These are phyloP conservation scores for Tarenaya hassleriana DNA, from an alignment of 345 rosid genomes.

Conservation along the genomic window DNA sequence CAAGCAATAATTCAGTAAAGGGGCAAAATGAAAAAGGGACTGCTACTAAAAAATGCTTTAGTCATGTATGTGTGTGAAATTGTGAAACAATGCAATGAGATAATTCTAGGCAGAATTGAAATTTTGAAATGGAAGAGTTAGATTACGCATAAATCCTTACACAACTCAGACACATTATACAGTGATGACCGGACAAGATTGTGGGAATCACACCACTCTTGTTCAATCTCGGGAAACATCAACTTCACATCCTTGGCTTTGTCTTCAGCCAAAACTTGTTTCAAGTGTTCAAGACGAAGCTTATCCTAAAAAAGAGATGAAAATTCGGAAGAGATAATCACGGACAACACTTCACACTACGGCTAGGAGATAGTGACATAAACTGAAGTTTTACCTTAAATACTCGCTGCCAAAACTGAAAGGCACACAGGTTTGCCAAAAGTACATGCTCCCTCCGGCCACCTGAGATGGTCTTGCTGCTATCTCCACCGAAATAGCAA, in stretches of 20 bases:
- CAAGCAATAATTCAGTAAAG: constrained; percentile 6
- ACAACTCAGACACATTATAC: constrained; percentile 62
- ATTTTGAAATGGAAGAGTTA: constrained; percentile 11
- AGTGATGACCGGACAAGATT: constrained; percentile 65
- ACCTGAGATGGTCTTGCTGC: constrained; percentile 32
- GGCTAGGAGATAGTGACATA: constrained; percentile 7
- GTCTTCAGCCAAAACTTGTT: constrained; percentile 34
- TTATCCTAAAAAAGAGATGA: constrained; percentile 48
- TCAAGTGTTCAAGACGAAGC: constrained; percentile 62
- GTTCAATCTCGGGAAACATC: constrained; percentile 51
- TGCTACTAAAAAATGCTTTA: neutral
- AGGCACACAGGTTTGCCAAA: constrained; percentile 71
- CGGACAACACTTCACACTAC: constrained; percentile 2
- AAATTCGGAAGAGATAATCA: constrained; percentile 22
- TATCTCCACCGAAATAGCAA: constrained; percentile 45
- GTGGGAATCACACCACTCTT: constrained; percentile 88
- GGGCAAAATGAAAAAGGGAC: constrained; percentile 6
- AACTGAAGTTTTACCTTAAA: constrained; percentile 48
- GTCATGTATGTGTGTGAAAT: neutral
- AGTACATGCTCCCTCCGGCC: constrained; percentile 56
- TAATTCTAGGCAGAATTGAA: constrained; percentile 5
- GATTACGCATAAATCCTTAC: constrained; percentile 38
- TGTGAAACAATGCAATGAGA: too few species aligned
- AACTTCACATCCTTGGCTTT: constrained; percentile 33
- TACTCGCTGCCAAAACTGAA: constrained; percentile 79